Percentiles rank a stretch among this genome's conserved stretches.
phyloP scores from a whole-genome alignment of 2,329 filamentous ascomycete genomes.

The Sporothrix brasiliensis region DNA sequence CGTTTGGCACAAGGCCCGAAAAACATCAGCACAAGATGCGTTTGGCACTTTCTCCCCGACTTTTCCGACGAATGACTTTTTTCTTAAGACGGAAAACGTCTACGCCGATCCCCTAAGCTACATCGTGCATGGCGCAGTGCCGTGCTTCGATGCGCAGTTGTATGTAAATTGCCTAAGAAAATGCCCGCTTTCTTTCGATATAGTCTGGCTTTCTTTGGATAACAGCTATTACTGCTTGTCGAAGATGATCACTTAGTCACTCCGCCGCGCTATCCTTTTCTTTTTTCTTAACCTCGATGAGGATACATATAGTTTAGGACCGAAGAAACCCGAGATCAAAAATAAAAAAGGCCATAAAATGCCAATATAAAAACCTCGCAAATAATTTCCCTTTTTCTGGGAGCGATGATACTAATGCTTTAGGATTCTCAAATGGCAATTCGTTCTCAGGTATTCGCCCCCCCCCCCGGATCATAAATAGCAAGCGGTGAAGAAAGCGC shows the following conservation, averaged over 20 bases:
- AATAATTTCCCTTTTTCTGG: neutral
- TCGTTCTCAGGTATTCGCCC: no score
- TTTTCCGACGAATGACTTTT: neutral
- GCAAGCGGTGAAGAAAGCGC: neutral
- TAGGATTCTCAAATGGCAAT: neutral
- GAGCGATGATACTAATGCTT: neutral
- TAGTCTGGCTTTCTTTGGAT: neutral
- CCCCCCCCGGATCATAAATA: neutral
- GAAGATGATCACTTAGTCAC: conserved; percentile 1
- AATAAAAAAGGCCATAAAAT: neutral
- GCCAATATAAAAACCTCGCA: neutral
- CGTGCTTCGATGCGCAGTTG: neutral
- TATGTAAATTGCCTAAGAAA: neutral
- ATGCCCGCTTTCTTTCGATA: neutral
- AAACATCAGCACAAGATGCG: neutral
- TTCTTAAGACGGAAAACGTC: conserved; percentile 4
- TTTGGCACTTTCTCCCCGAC: neutral
- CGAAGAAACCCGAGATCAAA: neutral
- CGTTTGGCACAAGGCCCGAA: neutral
- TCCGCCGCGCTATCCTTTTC: no score
- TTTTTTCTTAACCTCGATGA: no score
- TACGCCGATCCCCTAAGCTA: neutral
- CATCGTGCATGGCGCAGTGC: conserved; percentile 1
- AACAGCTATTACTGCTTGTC: neutral
- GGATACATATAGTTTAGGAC: neutral